These are phyloP conservation scores for Termitomyces sp. DNA, from an alignment of 768 basidiomycete species.

Conservation along the genomic window DNA sequence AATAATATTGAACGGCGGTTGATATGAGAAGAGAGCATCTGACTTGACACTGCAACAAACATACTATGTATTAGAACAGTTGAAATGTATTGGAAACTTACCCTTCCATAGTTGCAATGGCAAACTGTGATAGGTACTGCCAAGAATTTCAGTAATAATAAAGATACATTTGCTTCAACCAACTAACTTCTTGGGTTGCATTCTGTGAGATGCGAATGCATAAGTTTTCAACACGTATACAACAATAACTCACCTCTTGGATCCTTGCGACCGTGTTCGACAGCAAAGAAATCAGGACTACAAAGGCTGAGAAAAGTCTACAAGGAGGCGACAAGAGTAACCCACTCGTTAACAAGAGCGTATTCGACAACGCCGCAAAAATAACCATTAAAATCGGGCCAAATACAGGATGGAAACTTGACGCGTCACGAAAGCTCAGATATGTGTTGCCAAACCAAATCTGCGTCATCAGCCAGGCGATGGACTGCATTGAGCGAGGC, in stretches of 20 bases:
- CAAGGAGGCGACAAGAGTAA: conserved; percentile 1
- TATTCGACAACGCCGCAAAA: conserved; percentile 77
- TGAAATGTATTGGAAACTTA: conserved; percentile 16
- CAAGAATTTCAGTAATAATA: conserved; percentile 36
- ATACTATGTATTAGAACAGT: neutral
- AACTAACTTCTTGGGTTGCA: conserved; percentile 40
- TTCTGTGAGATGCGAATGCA: conserved; percentile 23
- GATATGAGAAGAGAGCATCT: conserved; percentile 87
- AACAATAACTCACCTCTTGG: conserved; percentile 40
- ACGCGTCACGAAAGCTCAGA: conserved; percentile 49
- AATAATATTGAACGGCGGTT: conserved; percentile 83
- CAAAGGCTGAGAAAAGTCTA: too few relatives aligned
- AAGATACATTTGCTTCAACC: neutral
- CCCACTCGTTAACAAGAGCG: conserved; percentile 75
- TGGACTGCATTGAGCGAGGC: conserved; percentile 37
- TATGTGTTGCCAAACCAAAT: conserved; percentile 84
- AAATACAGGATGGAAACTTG: conserved; percentile 62
- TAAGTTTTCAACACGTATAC: neutral
- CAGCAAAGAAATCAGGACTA: conserved; percentile 33
- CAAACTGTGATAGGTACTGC: conserved; percentile 82
- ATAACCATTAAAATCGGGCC: conserved; percentile 76
- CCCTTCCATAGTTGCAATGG: conserved; percentile 88
- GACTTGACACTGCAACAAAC: conserved; percentile 61
- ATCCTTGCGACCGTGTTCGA: conserved; percentile 88
- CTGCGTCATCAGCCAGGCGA: conserved; percentile 81